Evolutionary conservation across 768 basidiomycete species (phyloP), one percentile per base, ranked within the genome.

Genomic region (Xerocomellus dryophilus): DNA sequence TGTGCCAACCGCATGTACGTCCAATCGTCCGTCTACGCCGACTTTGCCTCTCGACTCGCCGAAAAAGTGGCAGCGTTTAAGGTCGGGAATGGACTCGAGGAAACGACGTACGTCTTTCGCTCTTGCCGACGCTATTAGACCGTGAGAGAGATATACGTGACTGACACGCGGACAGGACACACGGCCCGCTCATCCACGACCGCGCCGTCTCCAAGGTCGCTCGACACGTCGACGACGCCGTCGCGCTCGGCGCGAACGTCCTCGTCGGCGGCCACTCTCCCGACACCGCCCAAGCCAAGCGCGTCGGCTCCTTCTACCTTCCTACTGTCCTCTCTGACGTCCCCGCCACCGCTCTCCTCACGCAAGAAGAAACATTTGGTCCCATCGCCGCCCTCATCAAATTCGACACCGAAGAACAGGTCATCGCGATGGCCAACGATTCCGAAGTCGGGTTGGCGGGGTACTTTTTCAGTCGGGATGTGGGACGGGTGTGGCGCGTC

Each of bases 361-460:
- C 82, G 62, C 65, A 64, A 10, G 97, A 98, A 68, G 97, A 99
- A 77, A 98, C 97, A 0, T 99, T 99, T 64, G 97, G 96, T 0
- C 95, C 93, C 0, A 71, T 96, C 36, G 93, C 93, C 0, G 88
- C 90, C 7, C 74, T 99, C 21, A 85, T 81, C 68, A 87, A 86
- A 66, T 99, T 99, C 66, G 84, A 90, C 70, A 93, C 93, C 0
- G 97, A 99, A 73, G 93, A 94, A 41, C 89, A 98, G 69, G 94
- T 93, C 1, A 77, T 98, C 51, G 77, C 78, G 60, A 71, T 93
- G 47, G 96, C 96, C 31, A 98, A 99, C 71, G 74, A 81, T 61
- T 79, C 85, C 1, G 82, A 90, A 18, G 82, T 89, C 25, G 97
- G 97, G 0, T 77, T 99, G 21, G 93, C 96, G 18, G 95, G 94